Evolutionary conservation across 257 asterid genomes (phyloP).

Genomic region (Penstemon barbatus): DNA sequence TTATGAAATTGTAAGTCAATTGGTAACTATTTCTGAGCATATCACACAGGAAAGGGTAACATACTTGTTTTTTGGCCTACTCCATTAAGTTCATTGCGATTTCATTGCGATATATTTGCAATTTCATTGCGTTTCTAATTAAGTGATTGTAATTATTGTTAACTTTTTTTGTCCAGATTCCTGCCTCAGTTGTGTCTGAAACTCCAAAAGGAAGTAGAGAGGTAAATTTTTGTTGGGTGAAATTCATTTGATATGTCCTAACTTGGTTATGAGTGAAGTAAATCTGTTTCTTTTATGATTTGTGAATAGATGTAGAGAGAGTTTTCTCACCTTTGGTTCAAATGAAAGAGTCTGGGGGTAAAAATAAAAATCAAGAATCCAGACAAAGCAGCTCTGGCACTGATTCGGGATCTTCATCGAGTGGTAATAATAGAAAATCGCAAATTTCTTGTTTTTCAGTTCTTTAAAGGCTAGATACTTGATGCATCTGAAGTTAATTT

Average conservation of each 20-base stretch:
- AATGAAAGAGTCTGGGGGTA: constrained; percentile 40
- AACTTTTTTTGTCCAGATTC: constrained; percentile 33
- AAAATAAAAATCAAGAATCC: constrained; percentile 48
- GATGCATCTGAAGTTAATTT: constrained; percentile 23
- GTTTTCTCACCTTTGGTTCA: constrained; percentile 42
- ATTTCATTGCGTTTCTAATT: no score
- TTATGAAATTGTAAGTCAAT: constrained; percentile 49
- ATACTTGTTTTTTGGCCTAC: neutral
- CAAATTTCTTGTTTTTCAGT: constrained; percentile 1
- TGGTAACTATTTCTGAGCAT: constrained; percentile 37
- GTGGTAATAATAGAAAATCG: constrained; percentile 45
- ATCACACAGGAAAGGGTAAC: constrained; percentile 55
- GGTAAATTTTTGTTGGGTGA: constrained; percentile 38
- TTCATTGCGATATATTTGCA: neutral
- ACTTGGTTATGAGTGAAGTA: neutral
- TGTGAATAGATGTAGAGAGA: constrained; percentile 45
- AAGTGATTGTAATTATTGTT: neutral
- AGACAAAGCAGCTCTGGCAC: constrained; percentile 53
- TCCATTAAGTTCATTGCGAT: neutral
- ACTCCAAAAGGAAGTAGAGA: constrained; percentile 44
- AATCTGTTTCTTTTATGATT: constrained; percentile 24
- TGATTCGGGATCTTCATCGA: constrained; percentile 67
- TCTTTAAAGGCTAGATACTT: neutral
- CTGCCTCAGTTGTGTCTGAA: constrained; percentile 45
- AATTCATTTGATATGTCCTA: constrained; percentile 7